Conservation (phyloP, 2,329 filamentous ascomycete genomes). For the Gnomoniopsis sp. region DNA sequence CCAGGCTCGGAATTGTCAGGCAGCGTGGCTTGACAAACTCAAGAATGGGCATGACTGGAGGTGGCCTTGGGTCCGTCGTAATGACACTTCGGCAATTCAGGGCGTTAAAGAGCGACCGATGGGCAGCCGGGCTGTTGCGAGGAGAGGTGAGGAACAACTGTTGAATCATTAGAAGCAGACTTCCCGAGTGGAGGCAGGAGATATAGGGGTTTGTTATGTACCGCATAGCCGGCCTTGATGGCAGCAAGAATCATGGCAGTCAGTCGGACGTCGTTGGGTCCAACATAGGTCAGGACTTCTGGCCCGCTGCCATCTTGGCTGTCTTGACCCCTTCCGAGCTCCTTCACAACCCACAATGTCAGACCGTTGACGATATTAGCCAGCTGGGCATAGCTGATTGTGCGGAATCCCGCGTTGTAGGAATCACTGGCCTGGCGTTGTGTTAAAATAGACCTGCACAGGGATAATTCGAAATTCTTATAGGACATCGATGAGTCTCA, state of each 20-base stretch:
- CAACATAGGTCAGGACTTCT: constrained; percentile 37
- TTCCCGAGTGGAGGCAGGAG: too few species aligned
- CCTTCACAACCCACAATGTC: constrained; percentile 32
- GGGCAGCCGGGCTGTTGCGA: constrained; percentile 33
- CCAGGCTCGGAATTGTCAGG: constrained; percentile 26
- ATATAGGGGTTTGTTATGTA: too few species aligned
- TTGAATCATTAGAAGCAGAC: too few species aligned
- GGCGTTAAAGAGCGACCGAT: constrained; percentile 26
- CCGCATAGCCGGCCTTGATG: constrained; percentile 33
- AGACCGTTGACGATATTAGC: constrained; percentile 31
- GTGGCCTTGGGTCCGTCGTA: constrained; percentile 23
- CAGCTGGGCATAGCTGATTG: constrained; percentile 5
- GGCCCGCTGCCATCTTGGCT: constrained; percentile 18
- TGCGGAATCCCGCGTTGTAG: neutral
- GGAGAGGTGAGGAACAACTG: constrained; percentile 34
- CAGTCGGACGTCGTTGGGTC: constrained; percentile 37
- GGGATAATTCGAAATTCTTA: neutral
- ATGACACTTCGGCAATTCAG: constrained; percentile 30
- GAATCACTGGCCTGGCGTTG: constrained; percentile 17
- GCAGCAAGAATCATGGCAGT: constrained; percentile 32
- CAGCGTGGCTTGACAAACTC: constrained; percentile 21
- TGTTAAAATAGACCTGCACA: neutral
- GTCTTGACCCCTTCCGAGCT: constrained; percentile 25
- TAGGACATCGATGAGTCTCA: neutral
- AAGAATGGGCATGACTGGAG: constrained; percentile 21